Evolutionary conservation across 345 rosid species (phyloP), one percentile per base, ranked within the genome.

Genomic region (thale cress (Arabidopsis thaliana)): DNA sequence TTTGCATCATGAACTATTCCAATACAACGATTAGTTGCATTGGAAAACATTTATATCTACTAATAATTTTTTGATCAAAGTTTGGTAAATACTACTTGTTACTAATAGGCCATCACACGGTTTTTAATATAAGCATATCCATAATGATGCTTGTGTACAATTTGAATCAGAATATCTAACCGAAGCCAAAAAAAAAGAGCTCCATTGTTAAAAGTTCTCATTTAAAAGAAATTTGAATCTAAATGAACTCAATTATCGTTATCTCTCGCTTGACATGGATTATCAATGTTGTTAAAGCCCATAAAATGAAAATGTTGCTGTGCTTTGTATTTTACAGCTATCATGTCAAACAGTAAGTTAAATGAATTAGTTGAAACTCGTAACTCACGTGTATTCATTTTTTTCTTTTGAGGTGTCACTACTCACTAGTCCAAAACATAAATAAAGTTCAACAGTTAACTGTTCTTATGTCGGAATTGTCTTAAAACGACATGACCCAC

Each of bases 391-490:
- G 79, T 38, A 51, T 67, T 67, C 22, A 68, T 67, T 40, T 40
- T 67, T 4, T 67, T 4, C 32, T 10, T 49, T 51, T 57, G 44
- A 49, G 61, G 56, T 32, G 79, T 67, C 79, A 28, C 3, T 28
- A 28, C 32, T 28, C 32, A 28, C 32, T 28, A 28, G 32, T 28
- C 59, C 59, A 32, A 66, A 67, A 49, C 14, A 67, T 75, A 13
- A 30, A 49, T 63, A 25, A 3, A 12, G 32, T 59, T 67, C 55
- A 75, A 67, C 79, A 50, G 2, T 25, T 28, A 74, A 50, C 79
- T 59, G 73, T 50, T 13, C 53, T 49, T 32, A 67, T 75, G 79
- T 75, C 79, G 62, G 79, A 59, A 75, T 44, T 44, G 53, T 75
- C 34, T 67, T 67, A 14, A 67, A 30, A 49, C 62, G 16, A 67